These are phyloP conservation scores for Triticum aestivum DNA, from an alignment of 176 grass and related monocot genomes.

Conservation along the genomic window IWGSC_CS_RefSeq_v2.1 NC_057796.1:55621001-55621500, in stretches of 20 bases:
- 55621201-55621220: not conserved
- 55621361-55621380: constrained; percentile 55
- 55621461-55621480: not conserved
- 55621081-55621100: constrained; percentile 27
- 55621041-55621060: constrained; percentile 2
- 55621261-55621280: constrained; percentile 4
- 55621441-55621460: constrained; percentile 57
- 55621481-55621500: not conserved
- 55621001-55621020: not conserved
- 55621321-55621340: not conserved
- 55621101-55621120: constrained; percentile 20
- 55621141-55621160: constrained; percentile 15
- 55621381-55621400: constrained; percentile 70
- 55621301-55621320: constrained; percentile 11
- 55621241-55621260: not conserved
- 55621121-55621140: constrained; percentile 16
- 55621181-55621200: not conserved
- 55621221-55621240: constrained; percentile 7
- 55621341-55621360: constrained; percentile 56
- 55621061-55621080: not conserved
- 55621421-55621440: constrained; percentile 86
- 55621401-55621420: constrained; percentile 83
- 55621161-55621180: constrained; percentile 23
- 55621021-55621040: constrained; percentile 29
- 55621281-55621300: constrained; percentile 20